Evolutionary conservation across 2,329 filamentous ascomycete species (phyloP).

Genomic region (Colletotrichum sp.): DNA sequence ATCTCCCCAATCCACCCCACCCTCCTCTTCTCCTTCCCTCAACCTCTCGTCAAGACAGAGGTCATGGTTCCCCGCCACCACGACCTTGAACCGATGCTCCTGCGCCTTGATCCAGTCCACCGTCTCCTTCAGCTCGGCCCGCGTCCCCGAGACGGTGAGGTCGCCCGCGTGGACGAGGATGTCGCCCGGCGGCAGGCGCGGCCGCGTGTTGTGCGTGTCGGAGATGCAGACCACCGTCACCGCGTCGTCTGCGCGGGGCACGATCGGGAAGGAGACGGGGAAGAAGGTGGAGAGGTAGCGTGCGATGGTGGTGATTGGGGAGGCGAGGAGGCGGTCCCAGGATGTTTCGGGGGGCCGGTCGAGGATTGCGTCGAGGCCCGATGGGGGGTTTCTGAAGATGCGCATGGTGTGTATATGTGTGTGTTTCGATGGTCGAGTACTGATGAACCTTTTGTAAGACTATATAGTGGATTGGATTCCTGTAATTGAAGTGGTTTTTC

Average conservation of each 20-base stretch:
- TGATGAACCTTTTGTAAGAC: too few species aligned
- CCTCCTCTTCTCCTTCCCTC: neutral
- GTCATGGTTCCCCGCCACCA: slow-evolving; percentile 54
- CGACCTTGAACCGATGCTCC: slow-evolving; percentile 46
- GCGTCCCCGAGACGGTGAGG: slow-evolving; percentile 49
- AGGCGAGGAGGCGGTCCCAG: neutral
- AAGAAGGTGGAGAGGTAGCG: neutral
- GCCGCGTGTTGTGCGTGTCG: slow-evolving; percentile 47
- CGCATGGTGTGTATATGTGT: neutral
- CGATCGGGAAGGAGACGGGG: neutral
- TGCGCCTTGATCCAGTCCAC: slow-evolving; percentile 46
- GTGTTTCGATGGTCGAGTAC: neutral
- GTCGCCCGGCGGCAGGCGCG: slow-evolving; percentile 43
- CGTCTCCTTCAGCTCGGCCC: slow-evolving; percentile 41
- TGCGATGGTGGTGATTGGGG: neutral
- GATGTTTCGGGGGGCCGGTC: neutral
- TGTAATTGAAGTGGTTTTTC: neutral
- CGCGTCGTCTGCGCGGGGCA: neutral
- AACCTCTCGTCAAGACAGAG: slow-evolving; percentile 31
- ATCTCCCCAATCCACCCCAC: slow-evolving; percentile 25
- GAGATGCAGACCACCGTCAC: slow-evolving; percentile 44
- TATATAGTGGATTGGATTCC: neutral
- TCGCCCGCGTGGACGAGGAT: slow-evolving; percentile 54
- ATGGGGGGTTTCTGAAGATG: neutral
- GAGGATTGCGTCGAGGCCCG: neutral